These are phyloP conservation scores for Penicillium olsonii DNA, from an alignment of 2,329 filamentous ascomycete genomes.

Conservation along the genomic window DNA sequence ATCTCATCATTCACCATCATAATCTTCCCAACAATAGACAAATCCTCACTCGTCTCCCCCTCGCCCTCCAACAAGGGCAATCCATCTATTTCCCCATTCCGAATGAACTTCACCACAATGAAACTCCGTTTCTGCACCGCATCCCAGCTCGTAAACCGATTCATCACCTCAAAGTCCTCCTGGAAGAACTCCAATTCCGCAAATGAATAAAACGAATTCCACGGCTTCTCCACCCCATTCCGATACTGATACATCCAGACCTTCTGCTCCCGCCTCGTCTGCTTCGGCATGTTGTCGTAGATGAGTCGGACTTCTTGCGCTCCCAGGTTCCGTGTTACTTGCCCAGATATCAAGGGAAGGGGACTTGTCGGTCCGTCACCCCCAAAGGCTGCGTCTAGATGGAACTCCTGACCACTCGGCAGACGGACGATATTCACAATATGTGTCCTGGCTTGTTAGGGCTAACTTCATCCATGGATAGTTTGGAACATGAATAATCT, in stretches of 20 bases:
- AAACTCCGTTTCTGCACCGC: conserved; percentile 35
- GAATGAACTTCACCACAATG: conserved; percentile 43
- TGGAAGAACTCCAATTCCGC: conserved; percentile 42
- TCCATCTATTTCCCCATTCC: conserved; percentile 19
- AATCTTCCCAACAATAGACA: conserved; percentile 29
- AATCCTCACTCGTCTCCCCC: conserved; percentile 14
- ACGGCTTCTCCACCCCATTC: conserved; percentile 35
- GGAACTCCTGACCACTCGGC: conserved; percentile 48
- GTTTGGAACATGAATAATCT: not conserved
- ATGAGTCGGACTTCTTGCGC: conserved; percentile 57
- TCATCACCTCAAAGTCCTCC: conserved; percentile 43
- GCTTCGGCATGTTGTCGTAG: conserved; percentile 50
- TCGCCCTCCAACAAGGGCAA: conserved; percentile 13
- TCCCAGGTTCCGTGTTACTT: conserved; percentile 52
- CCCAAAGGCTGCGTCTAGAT: conserved; percentile 62
- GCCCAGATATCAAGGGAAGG: conserved; percentile 50
- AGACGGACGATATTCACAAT: conserved; percentile 60
- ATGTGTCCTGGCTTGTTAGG: conserved; percentile 46
- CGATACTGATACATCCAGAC: conserved; percentile 57
- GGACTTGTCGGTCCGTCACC: conserved; percentile 62
- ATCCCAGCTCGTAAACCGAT: conserved; percentile 38
- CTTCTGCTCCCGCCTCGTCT: conserved; percentile 41
- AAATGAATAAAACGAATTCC: conserved; percentile 49
- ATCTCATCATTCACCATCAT: conserved; percentile 30
- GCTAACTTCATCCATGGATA: too few relatives aligned